Base-by-base conservation (phyloP, 768 basidiomycete species). In the Pleurotus tuber-regium region DNA sequence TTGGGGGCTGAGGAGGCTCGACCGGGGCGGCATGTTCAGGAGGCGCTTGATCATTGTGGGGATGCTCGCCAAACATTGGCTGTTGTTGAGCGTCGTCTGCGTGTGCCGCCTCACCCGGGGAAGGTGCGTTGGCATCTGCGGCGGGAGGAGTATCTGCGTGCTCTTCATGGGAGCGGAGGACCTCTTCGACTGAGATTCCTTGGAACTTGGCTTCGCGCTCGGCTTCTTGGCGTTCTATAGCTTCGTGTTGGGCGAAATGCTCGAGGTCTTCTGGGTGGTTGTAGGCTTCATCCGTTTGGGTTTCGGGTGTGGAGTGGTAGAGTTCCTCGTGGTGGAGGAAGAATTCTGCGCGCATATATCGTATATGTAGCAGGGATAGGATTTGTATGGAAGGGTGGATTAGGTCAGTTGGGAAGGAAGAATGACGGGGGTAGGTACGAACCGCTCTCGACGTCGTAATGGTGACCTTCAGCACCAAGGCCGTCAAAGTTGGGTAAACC, bases 301-400 rank as follows among this genome's bases (percentile, higher is more conserved):
- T 98, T 65, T 98, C 97, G 0, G 94, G 95, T 29, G 96, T 98
- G 24, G 85, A 87, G 70, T 99, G 97, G 76, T 78, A 97, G 69
- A 91, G 71, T 71, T 98, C 91, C 83, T 99, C 97, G 69, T 99
- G 97, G 63, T 98, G 95, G 42, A 95, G 76, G 80, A 94, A 95
- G 73, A 95, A 95, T 69, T 96, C 90, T 89, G 48, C 18, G 35
- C 6, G 12, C 3, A n/a, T n/a, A n/a, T n/a, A 38, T 28, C 30
- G 36, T 41, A 59, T 49, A 30, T 36, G 12, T 14, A 33, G 24
- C 33, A 23, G 47, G 33, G 11, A 47, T 16, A 9, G 19, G 5
- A 14, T 28, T 19, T 25, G 7, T 28, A 19, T 47, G 23, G 7
- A 39, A 11, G 46, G 31, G 14, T n/a, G 16, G 12, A 70, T n/a